Base-by-base conservation (phyloP, 1,284 basidiomycete species). In the Melanopsichium pennsylvanicum region DNA sequence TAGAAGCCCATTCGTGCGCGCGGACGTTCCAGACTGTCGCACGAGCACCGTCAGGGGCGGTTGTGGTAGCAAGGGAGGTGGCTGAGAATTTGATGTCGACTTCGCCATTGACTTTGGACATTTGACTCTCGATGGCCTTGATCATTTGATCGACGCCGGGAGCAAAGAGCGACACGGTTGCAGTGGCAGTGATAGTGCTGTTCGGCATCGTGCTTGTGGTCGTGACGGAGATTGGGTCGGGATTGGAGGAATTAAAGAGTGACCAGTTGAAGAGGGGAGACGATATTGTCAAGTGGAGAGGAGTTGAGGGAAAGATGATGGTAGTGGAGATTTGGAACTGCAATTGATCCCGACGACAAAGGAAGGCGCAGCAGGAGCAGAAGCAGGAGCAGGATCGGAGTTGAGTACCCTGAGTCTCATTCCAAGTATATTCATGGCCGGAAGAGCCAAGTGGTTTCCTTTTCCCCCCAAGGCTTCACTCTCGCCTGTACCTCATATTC, bases 1-100 rank as follows among this genome's bases (percentile, higher is more conserved):
- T 52, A 13, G 57, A 61, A 23, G 52, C 57, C 41, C 49, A 68
- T 39, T 61, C 64, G 54, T 68, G 51, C 1, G 57, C 64, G 40
- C 51, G 46, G 4, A 68, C 58, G 34, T 68, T 68, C 64, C 64
- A 68, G 36, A 68, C 49, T 13, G 64, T 68, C 1, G 64, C 64
- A 3, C 48, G 44, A 15, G 57, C 58, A 7, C 64, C 64, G 7
- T 57, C 49, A 15, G 64, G 57, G 10, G 58, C 57, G 2, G 57
- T 68, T 27, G 58, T 61, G 27, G 64, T 68, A 35, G 64, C 57
- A 27, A 68, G 37, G 4, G 64, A 52, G 0, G 52, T 61, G 10
- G 64, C 57, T 12, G 21, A 26, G 41, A 68, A 61, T 3, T 31
- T 29, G 23, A 56, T 45, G 3, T 43, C 36, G 23, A 68, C 48